Conservation (phyloP, 306 rosid species). For the Cucurbita ficifolia region DNA sequence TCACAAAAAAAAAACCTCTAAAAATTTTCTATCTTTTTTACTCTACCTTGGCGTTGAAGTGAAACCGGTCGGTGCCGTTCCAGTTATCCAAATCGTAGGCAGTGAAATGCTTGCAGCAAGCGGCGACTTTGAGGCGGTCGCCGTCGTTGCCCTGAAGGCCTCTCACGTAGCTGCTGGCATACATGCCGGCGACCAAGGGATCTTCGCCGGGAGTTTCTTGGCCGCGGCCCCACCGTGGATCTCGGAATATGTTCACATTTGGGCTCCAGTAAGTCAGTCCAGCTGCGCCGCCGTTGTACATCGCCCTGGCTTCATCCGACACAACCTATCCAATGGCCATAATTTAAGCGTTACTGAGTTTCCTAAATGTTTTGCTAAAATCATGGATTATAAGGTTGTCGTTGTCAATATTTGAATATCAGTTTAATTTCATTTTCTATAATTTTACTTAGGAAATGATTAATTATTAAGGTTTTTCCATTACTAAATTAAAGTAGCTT, state of each 20-base stretch:
- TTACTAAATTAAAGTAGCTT: background rate
- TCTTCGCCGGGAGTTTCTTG: constrained; percentile 86
- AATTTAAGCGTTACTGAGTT: no score
- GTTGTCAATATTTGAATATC: no score
- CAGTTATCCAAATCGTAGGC: constrained; percentile 34
- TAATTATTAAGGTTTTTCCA: no score
- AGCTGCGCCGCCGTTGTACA: constrained; percentile 77
- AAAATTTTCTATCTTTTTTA: background rate
- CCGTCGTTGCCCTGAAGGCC: constrained; percentile 67
- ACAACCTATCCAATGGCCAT: constrained; percentile 35
- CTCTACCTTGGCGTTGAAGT: constrained; percentile 68
- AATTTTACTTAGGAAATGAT: background rate
- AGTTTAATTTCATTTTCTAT: no score
- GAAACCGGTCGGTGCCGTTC: constrained; percentile 85
- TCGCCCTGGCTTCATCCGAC: constrained; percentile 91
- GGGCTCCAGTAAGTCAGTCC: constrained; percentile 94
- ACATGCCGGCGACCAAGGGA: constrained; percentile 54
- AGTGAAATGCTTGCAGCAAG: constrained; percentile 70
- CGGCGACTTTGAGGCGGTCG: constrained; percentile 69
- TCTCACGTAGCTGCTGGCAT: constrained; percentile 58
- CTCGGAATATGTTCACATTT: constrained; percentile 76
- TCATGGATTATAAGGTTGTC: no score
- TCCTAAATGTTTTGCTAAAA: no score
- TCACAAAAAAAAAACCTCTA: no score
- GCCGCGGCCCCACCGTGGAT: constrained; percentile 55